Percentiles rank a stretch among this genome's conserved stretches.
Conservation (phyloP, 2,329 filamentous ascomycete genomes). For the Ceratocystis eucalypticola region DNA sequence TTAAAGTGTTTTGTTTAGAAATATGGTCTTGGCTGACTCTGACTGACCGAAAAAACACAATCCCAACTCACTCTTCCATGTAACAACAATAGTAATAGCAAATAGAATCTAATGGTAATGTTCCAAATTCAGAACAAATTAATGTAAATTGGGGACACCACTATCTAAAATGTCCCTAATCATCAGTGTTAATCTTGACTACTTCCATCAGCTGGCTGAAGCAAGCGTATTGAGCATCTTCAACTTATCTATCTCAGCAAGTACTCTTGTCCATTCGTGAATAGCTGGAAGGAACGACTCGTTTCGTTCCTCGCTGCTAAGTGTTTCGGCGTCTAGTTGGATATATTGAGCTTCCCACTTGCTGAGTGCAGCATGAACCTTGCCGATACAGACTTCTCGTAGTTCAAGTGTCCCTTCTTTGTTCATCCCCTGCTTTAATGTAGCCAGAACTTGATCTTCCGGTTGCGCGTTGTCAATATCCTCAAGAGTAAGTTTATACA, state of each 20-base stretch:
- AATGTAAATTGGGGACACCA: neutral
- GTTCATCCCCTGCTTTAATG: neutral
- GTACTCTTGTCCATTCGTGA: conserved; percentile 52
- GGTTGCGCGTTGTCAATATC: conserved; percentile 1
- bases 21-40: neutral
- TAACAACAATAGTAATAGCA: neutral
- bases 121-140: conserved; percentile 22
- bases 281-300: conserved; percentile 58
- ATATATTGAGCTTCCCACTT: conserved; percentile 38
- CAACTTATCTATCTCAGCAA: conserved; percentile 46
- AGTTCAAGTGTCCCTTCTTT: neutral
- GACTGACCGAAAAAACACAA: neutral
- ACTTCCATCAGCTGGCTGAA: neutral
- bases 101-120: neutral
- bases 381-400: neutral
- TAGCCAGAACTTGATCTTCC: neutral
- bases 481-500: conserved; percentile 2
- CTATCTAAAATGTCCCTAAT: neutral
- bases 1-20: neutral
- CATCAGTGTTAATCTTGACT: neutral
- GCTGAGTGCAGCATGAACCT: conserved; percentile 22
- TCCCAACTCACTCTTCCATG: conserved; percentile 5
- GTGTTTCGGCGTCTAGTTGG: conserved; percentile 34
- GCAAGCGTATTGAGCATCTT: conserved; percentile 1
- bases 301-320: conserved; percentile 40